Conservation (phyloP, 73 alveolate species). For the Effrenium voratum region DNA sequence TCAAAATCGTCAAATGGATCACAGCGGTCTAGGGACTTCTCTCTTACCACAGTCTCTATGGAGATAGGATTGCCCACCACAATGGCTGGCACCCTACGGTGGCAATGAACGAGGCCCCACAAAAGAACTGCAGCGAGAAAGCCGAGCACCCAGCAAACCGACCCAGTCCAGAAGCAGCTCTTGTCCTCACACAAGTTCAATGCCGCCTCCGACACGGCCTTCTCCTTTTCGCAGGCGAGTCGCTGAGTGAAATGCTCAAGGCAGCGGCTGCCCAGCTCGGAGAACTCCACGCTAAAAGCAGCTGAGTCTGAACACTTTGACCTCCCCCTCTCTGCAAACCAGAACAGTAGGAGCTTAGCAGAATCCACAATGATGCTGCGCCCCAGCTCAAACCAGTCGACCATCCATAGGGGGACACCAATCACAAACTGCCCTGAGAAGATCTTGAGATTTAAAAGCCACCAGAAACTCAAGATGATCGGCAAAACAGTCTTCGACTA, state of each 20-base stretch:
- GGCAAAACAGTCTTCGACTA: not conserved
- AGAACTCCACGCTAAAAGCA: too few relatives aligned
- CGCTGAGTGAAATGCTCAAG: not conserved
- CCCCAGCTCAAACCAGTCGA: not conserved
- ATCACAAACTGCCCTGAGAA: not conserved
- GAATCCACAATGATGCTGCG: not conserved
- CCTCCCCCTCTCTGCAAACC: not conserved
- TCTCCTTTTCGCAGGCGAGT: not conserved
- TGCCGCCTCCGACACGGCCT: not conserved
- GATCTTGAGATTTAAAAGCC: constrained; percentile 4
- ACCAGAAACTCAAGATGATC: not conserved
- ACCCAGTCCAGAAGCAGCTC: not conserved
- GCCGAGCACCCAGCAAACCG: not conserved
- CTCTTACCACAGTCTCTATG: not conserved
- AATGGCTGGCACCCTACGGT: not conserved
- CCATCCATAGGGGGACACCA: not conserved
- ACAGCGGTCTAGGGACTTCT: not conserved
- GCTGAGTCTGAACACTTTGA: not conserved
- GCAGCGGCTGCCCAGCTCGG: not conserved
- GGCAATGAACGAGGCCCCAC: not conserved
- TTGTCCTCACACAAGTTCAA: not conserved
- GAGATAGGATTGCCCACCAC: not conserved
- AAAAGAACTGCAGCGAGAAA: not conserved
- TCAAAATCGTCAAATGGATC: not conserved
- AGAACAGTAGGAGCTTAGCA: not conserved